Conservation (phyloP, 306 rosid species). For the Vigna radiata region DNA sequence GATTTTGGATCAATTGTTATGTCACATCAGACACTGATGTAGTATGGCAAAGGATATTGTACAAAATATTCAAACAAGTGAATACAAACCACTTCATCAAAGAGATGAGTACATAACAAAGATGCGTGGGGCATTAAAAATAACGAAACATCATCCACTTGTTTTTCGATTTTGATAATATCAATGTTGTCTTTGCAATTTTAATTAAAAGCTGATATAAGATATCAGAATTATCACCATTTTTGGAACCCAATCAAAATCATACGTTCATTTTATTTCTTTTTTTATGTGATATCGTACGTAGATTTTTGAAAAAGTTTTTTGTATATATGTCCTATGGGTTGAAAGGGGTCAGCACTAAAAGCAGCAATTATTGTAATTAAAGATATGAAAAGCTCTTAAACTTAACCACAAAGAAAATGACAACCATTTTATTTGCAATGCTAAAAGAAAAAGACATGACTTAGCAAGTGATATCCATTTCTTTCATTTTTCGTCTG, state of each 20-base stretch:
- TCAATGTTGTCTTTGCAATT: conserved; percentile 36
- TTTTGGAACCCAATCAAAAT: conserved; percentile 39
- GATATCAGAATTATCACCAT: conserved; percentile 41
- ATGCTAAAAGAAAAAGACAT: conserved; percentile 29
- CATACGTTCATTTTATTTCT: not conserved
- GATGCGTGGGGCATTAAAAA: conserved; percentile 30
- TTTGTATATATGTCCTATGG: conserved; percentile 27
- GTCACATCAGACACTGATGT: conserved; percentile 53
- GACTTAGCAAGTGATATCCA: not conserved
- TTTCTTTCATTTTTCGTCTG: not conserved
- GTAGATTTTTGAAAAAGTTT: conserved; percentile 1
- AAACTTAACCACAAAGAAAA: conserved; percentile 35
- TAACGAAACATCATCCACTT: conserved; percentile 44
- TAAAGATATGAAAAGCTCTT: conserved; percentile 31
- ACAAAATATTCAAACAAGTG: conserved; percentile 12
- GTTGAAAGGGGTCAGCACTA: conserved; percentile 48
- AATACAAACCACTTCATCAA: conserved; percentile 33
- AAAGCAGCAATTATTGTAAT: conserved; percentile 41
- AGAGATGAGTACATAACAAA: conserved; percentile 41
- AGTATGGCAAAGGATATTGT: conserved; percentile 41
- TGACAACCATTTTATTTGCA: conserved; percentile 38
- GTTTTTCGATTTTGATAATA: conserved; percentile 32
- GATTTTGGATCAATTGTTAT: conserved; percentile 30
- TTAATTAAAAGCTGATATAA: conserved; percentile 37
- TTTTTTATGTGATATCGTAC: not conserved